These are phyloP conservation scores for Tuctoria greenei DNA, from an alignment of 176 grass and related monocot species.

Conservation along the genomic window DNA sequence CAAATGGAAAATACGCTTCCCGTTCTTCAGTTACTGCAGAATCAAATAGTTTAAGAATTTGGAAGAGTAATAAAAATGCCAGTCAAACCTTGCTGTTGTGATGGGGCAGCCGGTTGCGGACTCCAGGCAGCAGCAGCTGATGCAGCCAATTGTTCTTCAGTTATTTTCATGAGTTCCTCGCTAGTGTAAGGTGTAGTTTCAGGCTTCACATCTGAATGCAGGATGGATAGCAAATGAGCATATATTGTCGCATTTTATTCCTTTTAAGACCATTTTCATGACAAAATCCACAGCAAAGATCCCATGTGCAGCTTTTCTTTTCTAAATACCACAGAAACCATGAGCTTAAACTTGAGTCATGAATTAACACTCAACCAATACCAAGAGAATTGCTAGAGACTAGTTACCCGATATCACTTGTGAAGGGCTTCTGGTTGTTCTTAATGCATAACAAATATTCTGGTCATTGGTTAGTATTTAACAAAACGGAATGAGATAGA, in stretches of 20 bases:
- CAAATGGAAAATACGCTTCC: neutral
- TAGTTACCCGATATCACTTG: slow-evolving; percentile 2
- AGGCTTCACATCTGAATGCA: slow-evolving; percentile 65
- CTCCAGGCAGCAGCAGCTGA: slow-evolving; percentile 47
- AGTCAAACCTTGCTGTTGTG: slow-evolving; percentile 52
- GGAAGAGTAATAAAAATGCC: neutral
- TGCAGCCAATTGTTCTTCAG: slow-evolving; percentile 73
- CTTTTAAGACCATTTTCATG: neutral
- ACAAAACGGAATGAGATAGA: neutral
- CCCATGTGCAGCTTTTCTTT: neutral
- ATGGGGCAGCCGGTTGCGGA: slow-evolving; percentile 13
- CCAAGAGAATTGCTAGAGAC: neutral
- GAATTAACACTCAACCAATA: neutral
- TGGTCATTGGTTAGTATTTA: neutral
- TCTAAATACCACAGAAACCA: neutral
- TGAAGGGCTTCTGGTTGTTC: neutral
- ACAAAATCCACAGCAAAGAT: neutral
- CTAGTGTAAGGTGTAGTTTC: slow-evolving; percentile 54
- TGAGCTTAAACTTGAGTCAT: neutral
- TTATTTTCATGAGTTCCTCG: slow-evolving; percentile 86
- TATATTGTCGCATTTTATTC: neutral
- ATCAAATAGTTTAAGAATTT: slow-evolving; percentile 15
- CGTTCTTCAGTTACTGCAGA: slow-evolving; percentile 3
- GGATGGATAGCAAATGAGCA: slow-evolving; percentile 23
- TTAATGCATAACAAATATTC: neutral